These are phyloP conservation scores for Blakeslea trispora DNA, from an alignment of 371 early-diverging fungal species.

Conservation along the genomic window DNA sequence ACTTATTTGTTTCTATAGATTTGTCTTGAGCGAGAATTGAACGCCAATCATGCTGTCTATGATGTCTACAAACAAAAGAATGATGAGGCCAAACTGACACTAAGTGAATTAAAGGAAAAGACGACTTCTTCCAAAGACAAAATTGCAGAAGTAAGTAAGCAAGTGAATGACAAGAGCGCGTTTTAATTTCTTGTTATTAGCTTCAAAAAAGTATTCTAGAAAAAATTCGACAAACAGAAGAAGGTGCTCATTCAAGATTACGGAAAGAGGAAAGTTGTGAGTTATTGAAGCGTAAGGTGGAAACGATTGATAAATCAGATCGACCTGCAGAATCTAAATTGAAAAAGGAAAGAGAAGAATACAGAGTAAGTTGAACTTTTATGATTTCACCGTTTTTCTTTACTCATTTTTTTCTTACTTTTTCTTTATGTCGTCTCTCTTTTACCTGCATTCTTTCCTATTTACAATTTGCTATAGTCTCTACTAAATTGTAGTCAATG, in stretches of 20 bases:
- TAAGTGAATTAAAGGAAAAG: slow-evolving; percentile 48
- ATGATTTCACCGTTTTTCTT: too few relatives aligned
- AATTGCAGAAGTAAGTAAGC: slow-evolving; percentile 24
- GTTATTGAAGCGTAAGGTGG: slow-evolving; percentile 51
- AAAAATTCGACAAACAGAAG: slow-evolving; percentile 57
- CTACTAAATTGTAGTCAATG: slow-evolving; percentile 91
- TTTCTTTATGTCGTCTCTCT: too few relatives aligned
- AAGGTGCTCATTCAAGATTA: slow-evolving; percentile 55
- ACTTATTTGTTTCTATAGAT: slow-evolving; percentile 13
- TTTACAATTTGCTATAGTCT: too few relatives aligned
- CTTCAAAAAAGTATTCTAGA: slow-evolving; percentile 58
- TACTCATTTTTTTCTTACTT: too few relatives aligned
- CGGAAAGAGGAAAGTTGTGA: slow-evolving; percentile 61
- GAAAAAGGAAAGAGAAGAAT: slow-evolving; percentile 41
- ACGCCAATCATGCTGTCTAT: slow-evolving; percentile 48
- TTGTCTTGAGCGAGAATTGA: slow-evolving; percentile 25
- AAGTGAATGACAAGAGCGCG: too few relatives aligned
- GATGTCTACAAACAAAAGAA: slow-evolving; percentile 46
- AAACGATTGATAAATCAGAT: slow-evolving; percentile 35
- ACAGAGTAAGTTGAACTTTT: slow-evolving; percentile 31
- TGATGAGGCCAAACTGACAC: slow-evolving; percentile 51
- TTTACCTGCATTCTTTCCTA: too few relatives aligned
- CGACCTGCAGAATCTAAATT: slow-evolving; percentile 40
- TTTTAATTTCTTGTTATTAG: too few relatives aligned
- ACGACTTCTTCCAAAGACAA: slow-evolving; percentile 25